Base-by-base conservation (phyloP, 495 filamentous ascomycete genomes). In the Aspergillus incahuasiensis region DNA sequence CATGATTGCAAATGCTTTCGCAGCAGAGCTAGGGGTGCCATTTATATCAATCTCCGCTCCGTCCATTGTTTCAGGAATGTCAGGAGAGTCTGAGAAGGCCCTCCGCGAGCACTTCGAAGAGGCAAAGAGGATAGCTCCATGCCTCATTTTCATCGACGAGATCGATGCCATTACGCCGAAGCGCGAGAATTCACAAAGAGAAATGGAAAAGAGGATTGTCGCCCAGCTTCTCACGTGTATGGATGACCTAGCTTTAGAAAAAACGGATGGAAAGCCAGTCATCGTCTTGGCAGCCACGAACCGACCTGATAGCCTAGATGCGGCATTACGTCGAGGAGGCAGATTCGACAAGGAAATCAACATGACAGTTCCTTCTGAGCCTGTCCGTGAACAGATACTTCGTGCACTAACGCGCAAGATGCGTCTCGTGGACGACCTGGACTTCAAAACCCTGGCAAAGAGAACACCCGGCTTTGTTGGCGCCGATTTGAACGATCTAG, bases 131-230 rank as follows among this genome's bases (percentile, higher is more conserved):
- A 80, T 92, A 52, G 94, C 94, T 2, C 94, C 94, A 1, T 96
- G 92, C 65, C 74, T 98, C 4, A 81, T 98, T 7, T 97, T 98
- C 68, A 88, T 98, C 54, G 94, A 97, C 62, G 94, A 98, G 68
- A 95, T 97, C 57, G 94, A 98, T 68, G 88, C 90, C 15, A 96
- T 97, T 57, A 94, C 94, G 38, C 91, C 91, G 5, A 97, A 96
- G 71, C 79, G 92, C 42, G 94, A 97, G 65, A 92, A 84, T 62
- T 89, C 92, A n/a, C 91, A 95, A 64, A 83, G 91, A 61, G 91
- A 95, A 64, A 97, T 97, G 92, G 92, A 97, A 71, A 91, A 92
- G 70, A 75, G 92, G 44, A 97, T 97, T 64, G 92, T 97, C 18
- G 89, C 92, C 1, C 92, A 97, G 69, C 82, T 97, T 59, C 76